phyloP scores from a whole-genome alignment of 305 asterid genomes.

The Coffea humblotiana region DNA sequence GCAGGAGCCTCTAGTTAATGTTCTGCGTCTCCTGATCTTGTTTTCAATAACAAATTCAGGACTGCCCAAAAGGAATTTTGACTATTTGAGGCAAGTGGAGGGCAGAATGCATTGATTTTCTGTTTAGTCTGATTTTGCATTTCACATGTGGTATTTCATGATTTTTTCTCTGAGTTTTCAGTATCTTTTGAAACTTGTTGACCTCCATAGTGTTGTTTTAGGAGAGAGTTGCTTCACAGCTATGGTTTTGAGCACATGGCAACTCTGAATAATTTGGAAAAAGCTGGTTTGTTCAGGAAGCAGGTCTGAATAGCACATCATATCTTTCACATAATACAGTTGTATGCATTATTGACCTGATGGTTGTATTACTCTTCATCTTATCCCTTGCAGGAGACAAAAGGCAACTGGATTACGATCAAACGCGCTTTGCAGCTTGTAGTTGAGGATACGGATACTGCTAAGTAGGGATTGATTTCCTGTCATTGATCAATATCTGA shows the following conservation, averaged over 20 bases:
- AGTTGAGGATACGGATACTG: constrained; percentile 85
- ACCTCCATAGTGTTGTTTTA: constrained; percentile 36
- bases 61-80: constrained; percentile 76
- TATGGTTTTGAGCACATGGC: constrained; percentile 94
- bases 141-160: background rate
- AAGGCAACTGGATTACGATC: constrained; percentile 80
- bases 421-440: constrained; percentile 87
- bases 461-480: constrained; percentile 56
- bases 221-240: constrained; percentile 88
- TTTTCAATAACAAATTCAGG: constrained; percentile 92
- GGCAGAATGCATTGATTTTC: constrained; percentile 14
- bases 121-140: background rate
- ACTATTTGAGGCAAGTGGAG: constrained; percentile 78
- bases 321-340: background rate
- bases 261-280: constrained; percentile 89
- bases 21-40: constrained; percentile 76
- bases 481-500: constrained; percentile 5
- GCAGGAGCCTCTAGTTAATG: constrained; percentile 83
- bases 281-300: constrained; percentile 81
- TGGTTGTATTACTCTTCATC: background rate
- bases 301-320: constrained; percentile 48
- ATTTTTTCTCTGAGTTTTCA: background rate
- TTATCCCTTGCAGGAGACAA: constrained; percentile 66
- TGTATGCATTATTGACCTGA: background rate
- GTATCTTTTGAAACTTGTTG: background rate